These are phyloP conservation scores for Moricandia arvensis DNA, from an alignment of 345 rosid species.

Conservation along the genomic window DNA sequence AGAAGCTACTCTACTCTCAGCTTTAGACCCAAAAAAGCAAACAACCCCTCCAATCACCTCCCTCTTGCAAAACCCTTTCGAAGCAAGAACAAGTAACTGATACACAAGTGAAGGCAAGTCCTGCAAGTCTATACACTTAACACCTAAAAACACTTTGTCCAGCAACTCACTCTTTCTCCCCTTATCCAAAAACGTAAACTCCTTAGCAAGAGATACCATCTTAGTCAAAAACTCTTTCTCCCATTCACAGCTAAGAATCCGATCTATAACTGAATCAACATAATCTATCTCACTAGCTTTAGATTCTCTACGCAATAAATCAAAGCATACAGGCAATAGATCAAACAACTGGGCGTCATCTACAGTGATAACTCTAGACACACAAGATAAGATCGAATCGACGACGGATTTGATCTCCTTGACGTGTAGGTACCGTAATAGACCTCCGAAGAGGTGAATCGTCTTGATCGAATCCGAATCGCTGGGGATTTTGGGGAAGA, in stretches of 20 bases:
- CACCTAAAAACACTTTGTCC: constrained; percentile 63
- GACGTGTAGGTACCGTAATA: constrained; percentile 39
- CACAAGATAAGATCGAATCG: constrained; percentile 41
- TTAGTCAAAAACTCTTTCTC: constrained; percentile 54
- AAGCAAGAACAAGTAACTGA: constrained; percentile 75
- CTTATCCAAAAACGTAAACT: constrained; percentile 53
- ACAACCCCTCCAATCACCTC: constrained; percentile 72
- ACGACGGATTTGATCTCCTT: constrained; percentile 43
- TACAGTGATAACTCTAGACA: constrained; percentile 28
- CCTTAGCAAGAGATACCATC: constrained; percentile 62
- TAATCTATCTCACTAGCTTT: constrained; percentile 42
- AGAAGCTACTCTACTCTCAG: constrained; percentile 48
- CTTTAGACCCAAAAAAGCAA: constrained; percentile 56
- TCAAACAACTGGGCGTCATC: constrained; percentile 81
- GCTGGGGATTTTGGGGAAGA: constrained; percentile 57
- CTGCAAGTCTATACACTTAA: constrained; percentile 59
- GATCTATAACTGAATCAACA: constrained; percentile 44
- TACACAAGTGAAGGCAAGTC: constrained; percentile 74
- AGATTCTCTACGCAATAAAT: constrained; percentile 39
- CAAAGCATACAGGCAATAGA: constrained; percentile 61
- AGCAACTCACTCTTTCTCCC: constrained; percentile 55
- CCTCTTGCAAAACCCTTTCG: constrained; percentile 71
- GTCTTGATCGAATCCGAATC: constrained; percentile 65
- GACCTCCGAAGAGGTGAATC: constrained; percentile 49
- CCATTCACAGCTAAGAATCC: constrained; percentile 54